Evolutionary conservation across 306 rosid species (phyloP), one percentile per base, ranked within the genome.

Genomic region (Calophaca sinica): DNA sequence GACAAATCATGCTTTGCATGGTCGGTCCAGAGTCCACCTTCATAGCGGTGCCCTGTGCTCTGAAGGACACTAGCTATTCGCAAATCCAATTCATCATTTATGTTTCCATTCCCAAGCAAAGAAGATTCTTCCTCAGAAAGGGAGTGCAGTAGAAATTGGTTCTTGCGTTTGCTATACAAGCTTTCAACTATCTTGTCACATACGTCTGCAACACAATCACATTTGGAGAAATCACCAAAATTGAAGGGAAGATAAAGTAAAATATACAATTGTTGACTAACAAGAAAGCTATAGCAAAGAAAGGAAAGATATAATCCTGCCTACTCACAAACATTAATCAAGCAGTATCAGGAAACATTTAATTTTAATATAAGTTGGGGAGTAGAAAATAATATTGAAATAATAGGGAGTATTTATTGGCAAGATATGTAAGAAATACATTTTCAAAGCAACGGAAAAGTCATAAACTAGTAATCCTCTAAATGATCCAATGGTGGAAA

Each of bases 11-110:
- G 88, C 84, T 92, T 94, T 73, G 83, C 76, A 53, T 83, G 90
- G 78, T 87, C 93, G 36, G 88, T 73, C 99, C 99, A 88, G 72
- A 90, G 83, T 57, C 97, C 96, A 90, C 99, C 99, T 57, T 90
- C 99, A 62, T 87, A 81, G 65, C 78, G 79, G 75, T 92, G 97
- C 58, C 99, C 96, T 32, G 99, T 94, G 81, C 99, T 94, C 81
- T 90, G 93, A 66, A 94, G 92, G 78, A 94, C 99, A 62, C 91
- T 90, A 53, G 96, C 96, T 87, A 94, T 86, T 85, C 99, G 89
- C 72, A 85, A 49, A 82, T 92, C 93, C 68, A 94, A 80, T 64
- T 90, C 96, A 82, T 92, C 97, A 80, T 86, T 86, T 61, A 84
- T 61, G 77, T 86, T 94, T 64, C 87, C 97, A 80, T 78, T 75